Evolutionary conservation across 2,329 filamentous ascomycete species (phyloP).

Genomic region (Blastomyces percursus): DNA sequence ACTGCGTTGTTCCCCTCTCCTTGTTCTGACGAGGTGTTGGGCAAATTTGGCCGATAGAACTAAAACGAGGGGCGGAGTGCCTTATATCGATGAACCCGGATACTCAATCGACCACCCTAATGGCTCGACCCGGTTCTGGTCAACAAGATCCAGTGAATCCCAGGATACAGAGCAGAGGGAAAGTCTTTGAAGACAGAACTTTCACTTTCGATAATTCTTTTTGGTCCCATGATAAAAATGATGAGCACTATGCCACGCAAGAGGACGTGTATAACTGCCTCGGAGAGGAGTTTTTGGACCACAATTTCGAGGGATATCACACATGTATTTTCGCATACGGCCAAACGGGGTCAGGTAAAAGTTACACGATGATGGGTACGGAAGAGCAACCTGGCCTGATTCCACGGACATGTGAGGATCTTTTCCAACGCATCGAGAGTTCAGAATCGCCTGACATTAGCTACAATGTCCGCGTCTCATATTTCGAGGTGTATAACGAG

Average conservation of each 20-base stretch:
- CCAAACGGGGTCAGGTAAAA: constrained; percentile 94
- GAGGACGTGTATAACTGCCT: constrained; percentile 89
- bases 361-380: constrained; percentile 95
- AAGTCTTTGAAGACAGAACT: constrained; percentile 70
- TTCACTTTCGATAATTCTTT: constrained; percentile 98
- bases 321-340: constrained; percentile 99
- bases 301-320: constrained; percentile 99
- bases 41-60: constrained; percentile 46
- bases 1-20: background rate
- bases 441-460: constrained; percentile 82
- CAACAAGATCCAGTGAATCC: constrained; percentile 41
- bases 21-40: background rate
- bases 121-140: constrained; percentile 51
- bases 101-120: constrained; percentile 73
- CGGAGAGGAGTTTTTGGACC: constrained; percentile 93
- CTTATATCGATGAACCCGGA: constrained; percentile 83
- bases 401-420: constrained; percentile 85
- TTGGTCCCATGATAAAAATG: constrained; percentile 76
- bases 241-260: constrained; percentile 81
- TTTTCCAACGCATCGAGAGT: constrained; percentile 84
- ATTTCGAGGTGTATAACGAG: constrained; percentile 99
- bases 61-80: constrained; percentile 68
- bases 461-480: constrained; percentile 94
- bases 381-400: constrained; percentile 81
- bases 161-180: constrained; percentile 53